Base-by-base conservation (phyloP, 2,329 filamentous ascomycete species). In the Rugonectria rugulosa region DNA sequence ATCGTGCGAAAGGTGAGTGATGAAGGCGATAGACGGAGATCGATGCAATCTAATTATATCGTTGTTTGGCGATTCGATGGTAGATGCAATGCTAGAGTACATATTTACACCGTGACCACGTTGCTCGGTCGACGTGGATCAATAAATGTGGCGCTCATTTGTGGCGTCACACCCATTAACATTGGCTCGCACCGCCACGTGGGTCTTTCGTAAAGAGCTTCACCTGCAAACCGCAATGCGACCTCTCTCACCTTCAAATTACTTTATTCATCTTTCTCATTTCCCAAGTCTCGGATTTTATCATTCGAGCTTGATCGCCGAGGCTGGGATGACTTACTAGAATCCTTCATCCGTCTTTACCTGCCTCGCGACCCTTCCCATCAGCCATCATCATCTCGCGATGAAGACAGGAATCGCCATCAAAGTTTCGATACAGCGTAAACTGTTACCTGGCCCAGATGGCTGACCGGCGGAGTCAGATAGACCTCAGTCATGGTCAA, bases 391-490 rank as follows among this genome's bases (percentile, higher is more conserved):
- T 54, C 62, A 61, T 43, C 59, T 65, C 71, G 71, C 65, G 57
- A 75, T 75, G 72, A 73, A 70, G 67, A 68, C 61, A 62, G 59
- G 62, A 62, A 67, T 49, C 54, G 63, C 54, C 60, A 50, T 50
- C 59, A 64, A 57, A 50, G 49, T 61, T 53, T 64, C 59, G 51
- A 60, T 60, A 64, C 45, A 65, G 62, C 68, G 65, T 66, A 73
- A 61, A 68, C 68, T 62, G 53, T 59, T 64, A 61, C 66, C 67
- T 44, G 64, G 66, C 49, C 68, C 67, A 67, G 70, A 76, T 76
- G 74, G 72, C 71, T 75, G 72, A 76, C 48, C 58, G 60, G 27
- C 65, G 66, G 57, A 66, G 66, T 44, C 59, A 72, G 32, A 59
- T 64, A 27, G 72, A 72, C 65, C 69, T 72, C 12, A 57, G 65